A percentile compares a stretch with the other conserved stretches of the same genome.
phyloP scores from a whole-genome alignment of 257 asterid species.

The Forsythia suspensa region DNA sequence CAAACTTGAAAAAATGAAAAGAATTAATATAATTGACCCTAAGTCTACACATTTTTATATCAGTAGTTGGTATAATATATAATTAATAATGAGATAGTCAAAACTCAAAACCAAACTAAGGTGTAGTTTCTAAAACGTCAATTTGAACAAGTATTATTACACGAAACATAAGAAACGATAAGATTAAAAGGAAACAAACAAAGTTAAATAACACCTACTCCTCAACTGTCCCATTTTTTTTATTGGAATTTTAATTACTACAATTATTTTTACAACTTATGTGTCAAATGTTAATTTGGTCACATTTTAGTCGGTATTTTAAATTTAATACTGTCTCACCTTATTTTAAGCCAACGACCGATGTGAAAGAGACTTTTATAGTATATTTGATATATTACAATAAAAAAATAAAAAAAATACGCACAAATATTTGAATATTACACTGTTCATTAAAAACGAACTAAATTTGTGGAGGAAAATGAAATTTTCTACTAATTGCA shows the following conservation, averaged over 20 bases:
- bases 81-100: neutral
- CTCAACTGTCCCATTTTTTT: slow-evolving; percentile 34
- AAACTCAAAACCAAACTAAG: neutral
- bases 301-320: neutral
- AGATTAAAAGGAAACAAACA: slow-evolving; percentile 23
- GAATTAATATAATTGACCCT: too few relatives aligned
- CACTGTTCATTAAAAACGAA: too few relatives aligned
- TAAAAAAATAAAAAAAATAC: too few relatives aligned
- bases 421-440: too few relatives aligned
- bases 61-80: too few relatives aligned
- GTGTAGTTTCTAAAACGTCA: neutral
- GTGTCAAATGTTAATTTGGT: neutral
- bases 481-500: too few relatives aligned
- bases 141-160: neutral
- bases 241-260: neutral
- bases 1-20: too few relatives aligned
- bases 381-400: too few relatives aligned
- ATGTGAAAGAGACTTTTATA: too few relatives aligned
- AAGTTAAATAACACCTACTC: slow-evolving; percentile 41
- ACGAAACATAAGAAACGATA: neutral
- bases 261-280: neutral
- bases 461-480: too few relatives aligned
- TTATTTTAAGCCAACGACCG: too few relatives aligned
- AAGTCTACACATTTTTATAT: too few relatives aligned
- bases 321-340: neutral